Base-by-base conservation (phyloP, 768 basidiomycete species). In the Russula abietina region DNA sequence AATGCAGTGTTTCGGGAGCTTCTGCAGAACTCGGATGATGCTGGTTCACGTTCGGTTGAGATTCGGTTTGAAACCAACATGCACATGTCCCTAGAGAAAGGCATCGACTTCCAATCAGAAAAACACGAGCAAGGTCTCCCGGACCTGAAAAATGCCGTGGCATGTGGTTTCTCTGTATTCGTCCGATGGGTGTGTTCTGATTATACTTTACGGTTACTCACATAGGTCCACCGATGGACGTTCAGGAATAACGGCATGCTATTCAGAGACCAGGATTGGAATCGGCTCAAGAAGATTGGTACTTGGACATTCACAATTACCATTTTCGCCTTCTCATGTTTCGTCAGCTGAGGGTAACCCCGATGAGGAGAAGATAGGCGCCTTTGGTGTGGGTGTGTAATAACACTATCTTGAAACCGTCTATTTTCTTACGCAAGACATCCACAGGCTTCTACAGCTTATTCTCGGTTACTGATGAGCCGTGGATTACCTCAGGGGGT, bases 1-100 rank as follows among this genome's bases (percentile, higher is more conserved):
- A 36, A 52, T 32, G 16, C 61, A 80, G 84, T 88, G 49, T 86
- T 85, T 62, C 75, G 95, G 54, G 96, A 98, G 73, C 81, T 99
- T 6, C 76, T 98, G 0, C 96, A 98, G 77, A 98, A 99, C 71
- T 94, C 94, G 32, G 94, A 97, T 71, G 95, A 97, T 74, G 93
- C 90, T 3, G 86, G 82, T 50, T 84, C 91, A 2, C 83, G 79
- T 57, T 75, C 80, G 16, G 91, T 87, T 3, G 88, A 95, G 73
- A 89, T 95, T 49, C 83, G 78, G 55, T 93, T 94, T 64, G 83
- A 91, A 70, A 91, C 90, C 3, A 76, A 83, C 69, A 70, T 67
- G 22, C 82, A 74, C 68, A 53, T 82, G 48, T 75, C 78, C 33
- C 70, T 67, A 45, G 74, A 71, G 67, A 71, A 71, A 65, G 55